These are phyloP conservation scores for Cladophialophora yegresii DNA, from an alignment of 2,329 filamentous ascomycete genomes.

Conservation along the genomic window DNA sequence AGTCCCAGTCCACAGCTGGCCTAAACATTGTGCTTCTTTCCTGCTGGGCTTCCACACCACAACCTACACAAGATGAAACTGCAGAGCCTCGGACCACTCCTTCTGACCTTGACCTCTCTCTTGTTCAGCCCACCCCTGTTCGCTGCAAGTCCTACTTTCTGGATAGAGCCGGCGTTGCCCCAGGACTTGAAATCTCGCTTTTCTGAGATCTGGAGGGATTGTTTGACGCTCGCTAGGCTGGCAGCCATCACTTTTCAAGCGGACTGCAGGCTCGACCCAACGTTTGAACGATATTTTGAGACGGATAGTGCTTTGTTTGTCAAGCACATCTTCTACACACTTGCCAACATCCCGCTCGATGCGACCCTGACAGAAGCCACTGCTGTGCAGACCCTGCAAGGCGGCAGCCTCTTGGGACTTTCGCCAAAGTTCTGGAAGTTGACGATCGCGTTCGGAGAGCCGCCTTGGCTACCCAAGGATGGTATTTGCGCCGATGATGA, in stretches of 20 bases:
- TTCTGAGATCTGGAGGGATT: neutral
- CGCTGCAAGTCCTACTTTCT: neutral
- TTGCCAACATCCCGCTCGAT: constrained; percentile 1
- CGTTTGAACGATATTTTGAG: neutral
- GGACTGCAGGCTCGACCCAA: neutral
- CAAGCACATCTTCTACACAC: neutral
- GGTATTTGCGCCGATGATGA: neutral
- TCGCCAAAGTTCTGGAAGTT: neutral
- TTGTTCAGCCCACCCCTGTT: neutral
- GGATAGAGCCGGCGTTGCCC: neutral
- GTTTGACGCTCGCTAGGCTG: neutral
- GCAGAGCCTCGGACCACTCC: neutral
- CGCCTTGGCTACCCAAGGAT: neutral
- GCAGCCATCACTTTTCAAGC: neutral
- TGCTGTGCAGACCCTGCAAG: neutral
- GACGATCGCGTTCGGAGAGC: neutral
- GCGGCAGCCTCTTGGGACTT: neutral
- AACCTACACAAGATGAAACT: neutral
- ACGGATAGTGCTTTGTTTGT: neutral
- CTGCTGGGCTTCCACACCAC: neutral
- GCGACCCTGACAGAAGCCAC: neutral
- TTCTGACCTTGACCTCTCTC: neutral
- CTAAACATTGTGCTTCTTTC: neutral
- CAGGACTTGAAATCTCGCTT: neutral
- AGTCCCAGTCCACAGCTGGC: neutral